phyloP scores from a whole-genome alignment of 345 rosid genomes.

The Eucalyptus marginata region DNA sequence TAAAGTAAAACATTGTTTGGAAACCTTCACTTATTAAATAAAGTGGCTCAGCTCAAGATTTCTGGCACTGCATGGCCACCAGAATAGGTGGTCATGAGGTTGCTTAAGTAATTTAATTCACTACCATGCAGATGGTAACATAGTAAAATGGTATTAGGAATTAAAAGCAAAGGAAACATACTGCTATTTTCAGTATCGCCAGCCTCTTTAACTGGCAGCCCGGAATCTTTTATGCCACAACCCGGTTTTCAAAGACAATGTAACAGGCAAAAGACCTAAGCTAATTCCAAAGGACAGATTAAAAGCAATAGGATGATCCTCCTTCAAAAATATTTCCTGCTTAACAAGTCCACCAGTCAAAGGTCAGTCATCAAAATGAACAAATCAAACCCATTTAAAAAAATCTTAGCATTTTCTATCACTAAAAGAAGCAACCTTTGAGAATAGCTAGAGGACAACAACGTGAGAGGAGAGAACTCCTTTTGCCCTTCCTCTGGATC shows the following conservation, averaged over 20 bases:
- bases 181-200: conserved; percentile 63
- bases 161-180: conserved; percentile 20
- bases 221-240: conserved; percentile 78
- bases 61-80: neutral
- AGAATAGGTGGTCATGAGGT: neutral
- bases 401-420: neutral
- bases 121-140: neutral
- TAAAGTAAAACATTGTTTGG: neutral
- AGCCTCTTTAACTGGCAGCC: conserved; percentile 62
- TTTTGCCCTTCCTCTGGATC: conserved; percentile 67
- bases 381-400: neutral
- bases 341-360: conserved; percentile 7
- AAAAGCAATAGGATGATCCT: conserved; percentile 88
- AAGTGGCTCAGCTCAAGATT: neutral
- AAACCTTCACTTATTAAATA: neutral
- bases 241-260: conserved; percentile 69
- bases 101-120: neutral
- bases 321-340: conserved; percentile 68
- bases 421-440: conserved; percentile 35
- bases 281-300: conserved; percentile 70
- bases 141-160: neutral
- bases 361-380: neutral
- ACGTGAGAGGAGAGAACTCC: conserved; percentile 47
- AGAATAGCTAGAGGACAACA: conserved; percentile 66
- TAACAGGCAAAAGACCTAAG: conserved; percentile 80